A percentile compares a stretch with the other conserved stretches of the same genome.
Evolutionary conservation across 2,329 filamentous ascomycete genomes (phyloP).

Genomic region (Chaetomiaceae sp.): DNA sequence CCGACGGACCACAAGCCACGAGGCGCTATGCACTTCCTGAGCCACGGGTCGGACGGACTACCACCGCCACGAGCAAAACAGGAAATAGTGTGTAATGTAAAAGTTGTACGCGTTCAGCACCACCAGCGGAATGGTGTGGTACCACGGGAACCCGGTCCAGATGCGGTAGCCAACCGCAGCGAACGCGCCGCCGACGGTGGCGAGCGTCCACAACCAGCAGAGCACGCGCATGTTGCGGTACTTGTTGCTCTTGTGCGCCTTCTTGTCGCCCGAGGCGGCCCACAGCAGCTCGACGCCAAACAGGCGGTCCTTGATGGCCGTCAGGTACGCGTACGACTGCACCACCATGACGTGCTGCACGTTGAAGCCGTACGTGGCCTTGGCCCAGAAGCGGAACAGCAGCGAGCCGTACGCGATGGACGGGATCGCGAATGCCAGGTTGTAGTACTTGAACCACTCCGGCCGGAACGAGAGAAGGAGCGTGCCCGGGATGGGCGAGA

Average conservation of each 20-base stretch:
- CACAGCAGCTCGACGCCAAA: constrained; percentile 35
- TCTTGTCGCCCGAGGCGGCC: constrained; percentile 35
- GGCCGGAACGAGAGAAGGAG: constrained; percentile 36
- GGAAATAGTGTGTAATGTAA: constrained; percentile 35
- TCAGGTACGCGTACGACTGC: constrained; percentile 38
- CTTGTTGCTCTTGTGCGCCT: constrained; percentile 35
- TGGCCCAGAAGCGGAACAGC: constrained; percentile 36
- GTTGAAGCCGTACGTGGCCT: constrained; percentile 36
- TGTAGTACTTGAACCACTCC: constrained; percentile 38
- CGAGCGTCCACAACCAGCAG: constrained; percentile 33
- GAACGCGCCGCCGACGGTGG: constrained; percentile 30
- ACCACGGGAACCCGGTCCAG: constrained; percentile 32
- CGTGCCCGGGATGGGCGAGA: constrained; percentile 35
- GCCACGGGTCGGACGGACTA: neutral
- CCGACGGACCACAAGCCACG: too few species aligned
- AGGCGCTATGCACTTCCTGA: too few species aligned
- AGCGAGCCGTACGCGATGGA: constrained; percentile 35
- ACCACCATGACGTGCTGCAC: constrained; percentile 38
- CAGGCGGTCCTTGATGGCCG: constrained; percentile 36
- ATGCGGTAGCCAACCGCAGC: constrained; percentile 32
- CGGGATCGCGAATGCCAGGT: constrained; percentile 38
- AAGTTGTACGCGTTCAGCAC: constrained; percentile 35
- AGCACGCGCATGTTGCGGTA: constrained; percentile 38
- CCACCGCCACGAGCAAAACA: constrained; percentile 29
- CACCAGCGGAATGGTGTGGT: constrained; percentile 34